Percentiles rank a stretch among this genome's conserved stretches.
Conservation (phyloP, 2,329 filamentous ascomycete genomes). For the Scorias spongiosa region DNA sequence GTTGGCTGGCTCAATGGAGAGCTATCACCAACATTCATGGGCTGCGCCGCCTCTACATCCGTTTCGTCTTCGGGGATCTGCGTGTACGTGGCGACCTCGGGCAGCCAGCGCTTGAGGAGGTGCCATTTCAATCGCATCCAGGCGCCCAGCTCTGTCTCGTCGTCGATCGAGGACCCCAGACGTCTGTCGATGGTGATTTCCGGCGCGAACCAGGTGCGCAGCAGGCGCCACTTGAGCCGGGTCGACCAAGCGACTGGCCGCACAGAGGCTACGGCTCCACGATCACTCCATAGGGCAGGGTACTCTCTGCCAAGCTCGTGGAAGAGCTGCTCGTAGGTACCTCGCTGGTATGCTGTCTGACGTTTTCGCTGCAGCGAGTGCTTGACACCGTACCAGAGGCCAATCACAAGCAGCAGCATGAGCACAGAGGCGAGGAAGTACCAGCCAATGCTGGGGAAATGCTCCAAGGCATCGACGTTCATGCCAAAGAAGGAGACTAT, state of each 20-base stretch:
- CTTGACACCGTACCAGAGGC: slow-evolving; percentile 34
- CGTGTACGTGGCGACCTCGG: slow-evolving; percentile 13
- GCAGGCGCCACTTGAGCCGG: slow-evolving; percentile 32
- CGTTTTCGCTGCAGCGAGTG: slow-evolving; percentile 27
- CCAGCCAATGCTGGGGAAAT: slow-evolving; percentile 31
- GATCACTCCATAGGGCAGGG: slow-evolving; percentile 33
- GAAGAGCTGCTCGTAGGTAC: slow-evolving; percentile 37
- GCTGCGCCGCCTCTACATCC: background rate
- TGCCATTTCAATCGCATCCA: slow-evolving; percentile 24
- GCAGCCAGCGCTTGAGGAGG: slow-evolving; percentile 27
- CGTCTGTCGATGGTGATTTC: slow-evolving; percentile 23
- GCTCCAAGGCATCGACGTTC: slow-evolving; percentile 33
- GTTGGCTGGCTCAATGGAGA: slow-evolving; percentile 4
- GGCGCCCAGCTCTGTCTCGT: slow-evolving; percentile 24
- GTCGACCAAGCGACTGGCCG: slow-evolving; percentile 24
- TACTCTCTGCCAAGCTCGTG: slow-evolving; percentile 30
- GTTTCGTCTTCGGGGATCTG: slow-evolving; percentile 8
- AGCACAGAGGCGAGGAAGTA: slow-evolving; percentile 34
- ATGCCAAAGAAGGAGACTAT: slow-evolving; percentile 35
- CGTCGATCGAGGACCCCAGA: slow-evolving; percentile 18
- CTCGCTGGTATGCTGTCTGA: slow-evolving; percentile 31
- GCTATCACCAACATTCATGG: background rate
- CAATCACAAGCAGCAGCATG: slow-evolving; percentile 30
- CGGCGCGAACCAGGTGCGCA: slow-evolving; percentile 31
- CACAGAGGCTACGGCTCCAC: slow-evolving; percentile 29